A percentile compares a stretch with the other conserved stretches of the same genome.
phyloP scores from a whole-genome alignment of 1,139 yeast genomes.

The Yarrowia galli region DNA sequence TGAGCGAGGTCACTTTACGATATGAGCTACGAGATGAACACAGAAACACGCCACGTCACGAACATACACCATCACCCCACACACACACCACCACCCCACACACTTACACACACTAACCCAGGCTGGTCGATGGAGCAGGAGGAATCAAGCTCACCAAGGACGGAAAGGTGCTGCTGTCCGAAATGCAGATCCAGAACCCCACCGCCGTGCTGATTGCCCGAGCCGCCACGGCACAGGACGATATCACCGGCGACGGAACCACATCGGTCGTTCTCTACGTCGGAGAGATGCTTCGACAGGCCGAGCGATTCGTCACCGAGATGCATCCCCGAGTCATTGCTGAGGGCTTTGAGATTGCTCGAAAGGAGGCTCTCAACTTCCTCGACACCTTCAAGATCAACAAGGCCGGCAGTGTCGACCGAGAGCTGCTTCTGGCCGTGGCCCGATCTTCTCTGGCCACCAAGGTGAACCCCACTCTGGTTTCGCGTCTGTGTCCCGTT shows the following conservation, averaged over 20 bases:
- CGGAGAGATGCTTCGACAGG: constrained; percentile 93
- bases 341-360: constrained; percentile 93
- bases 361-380: constrained; percentile 73
- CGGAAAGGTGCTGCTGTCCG: constrained; percentile 90
- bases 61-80: too few species aligned
- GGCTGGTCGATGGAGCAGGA: constrained; percentile 93
- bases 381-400: constrained; percentile 65
- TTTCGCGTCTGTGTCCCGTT: constrained; percentile 86
- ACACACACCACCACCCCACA: neutral
- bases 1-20: too few species aligned
- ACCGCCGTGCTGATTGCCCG: constrained; percentile 98
- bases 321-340: constrained; percentile 94
- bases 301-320: constrained; percentile 88
- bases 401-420: constrained; percentile 59
- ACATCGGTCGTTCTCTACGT: constrained; percentile 95
- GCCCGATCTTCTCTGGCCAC: constrained; percentile 90
- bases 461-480: constrained; percentile 76
- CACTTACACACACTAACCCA: constrained; percentile 1
- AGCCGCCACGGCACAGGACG: constrained; percentile 99
- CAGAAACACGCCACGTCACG: too few species aligned
- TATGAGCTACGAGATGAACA: too few species aligned
- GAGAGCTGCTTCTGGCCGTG: constrained; percentile 89
- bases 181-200: constrained; percentile 99
- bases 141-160: constrained; percentile 94
- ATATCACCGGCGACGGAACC: constrained; percentile 98